These are phyloP conservation scores for Penstemon newberryi DNA, from an alignment of 257 asterid species.

Conservation along the genomic window DNA sequence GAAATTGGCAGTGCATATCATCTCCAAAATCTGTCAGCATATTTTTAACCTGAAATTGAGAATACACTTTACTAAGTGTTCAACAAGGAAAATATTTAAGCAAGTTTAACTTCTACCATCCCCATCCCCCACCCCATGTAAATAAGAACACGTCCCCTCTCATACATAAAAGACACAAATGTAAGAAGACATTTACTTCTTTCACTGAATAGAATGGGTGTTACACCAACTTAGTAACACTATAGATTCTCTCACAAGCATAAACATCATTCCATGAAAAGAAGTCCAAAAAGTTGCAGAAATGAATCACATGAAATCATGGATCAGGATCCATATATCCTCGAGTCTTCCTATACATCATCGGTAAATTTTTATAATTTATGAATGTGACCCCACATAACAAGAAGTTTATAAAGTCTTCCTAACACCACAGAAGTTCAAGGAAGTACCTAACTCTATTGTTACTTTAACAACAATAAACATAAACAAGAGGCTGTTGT, in stretches of 20 bases:
- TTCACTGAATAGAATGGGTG: background rate
- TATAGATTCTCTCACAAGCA: slow-evolving; percentile 4
- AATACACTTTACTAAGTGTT: background rate
- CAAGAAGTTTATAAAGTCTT: background rate
- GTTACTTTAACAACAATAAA: slow-evolving; percentile 12
- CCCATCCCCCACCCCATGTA: too few relatives aligned
- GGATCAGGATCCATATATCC: background rate
- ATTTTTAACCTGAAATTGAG: slow-evolving; percentile 72
- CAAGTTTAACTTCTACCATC: too few relatives aligned
- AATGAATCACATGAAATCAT: background rate
- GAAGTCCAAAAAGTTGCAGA: slow-evolving; percentile 10
- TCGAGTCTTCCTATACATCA: background rate
- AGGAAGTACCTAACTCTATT: slow-evolving; percentile 1
- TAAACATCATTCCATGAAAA: background rate
- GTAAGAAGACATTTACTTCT: background rate
- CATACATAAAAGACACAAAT: background rate
- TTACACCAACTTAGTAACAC: background rate
- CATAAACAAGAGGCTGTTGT: slow-evolving; percentile 1
- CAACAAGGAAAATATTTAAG: background rate
- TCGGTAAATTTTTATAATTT: background rate
- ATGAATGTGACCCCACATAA: slow-evolving; percentile 3
- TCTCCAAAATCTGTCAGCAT: slow-evolving; percentile 92
- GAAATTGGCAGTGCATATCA: slow-evolving; percentile 97
- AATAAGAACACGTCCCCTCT: too few relatives aligned
- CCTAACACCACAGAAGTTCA: slow-evolving; percentile 2